phyloP scores from a whole-genome alignment of 2,329 filamentous ascomycete species.

The Didymella segeticola region DNA sequence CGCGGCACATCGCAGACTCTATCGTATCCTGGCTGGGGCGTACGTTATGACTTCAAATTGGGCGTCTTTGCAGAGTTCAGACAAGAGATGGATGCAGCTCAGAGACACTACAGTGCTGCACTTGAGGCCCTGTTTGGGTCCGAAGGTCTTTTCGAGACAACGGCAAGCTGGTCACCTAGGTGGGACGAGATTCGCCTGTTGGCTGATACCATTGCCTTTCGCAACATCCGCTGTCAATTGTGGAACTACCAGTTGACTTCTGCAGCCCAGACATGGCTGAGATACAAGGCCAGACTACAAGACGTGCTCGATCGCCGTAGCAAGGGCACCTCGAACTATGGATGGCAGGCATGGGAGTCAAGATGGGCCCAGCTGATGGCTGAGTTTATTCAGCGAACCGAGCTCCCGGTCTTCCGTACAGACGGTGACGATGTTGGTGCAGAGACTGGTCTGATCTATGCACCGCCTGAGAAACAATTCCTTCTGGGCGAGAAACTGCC shows the following conservation, averaged over 20 bases:
- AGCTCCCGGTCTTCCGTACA: conserved; percentile 53
- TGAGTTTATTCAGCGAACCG: conserved; percentile 62
- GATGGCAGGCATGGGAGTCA: conserved; percentile 93
- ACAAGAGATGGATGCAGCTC: conserved; percentile 87
- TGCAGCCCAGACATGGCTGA: conserved; percentile 80
- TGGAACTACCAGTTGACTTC: conserved; percentile 80
- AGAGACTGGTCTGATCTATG: conserved; percentile 50
- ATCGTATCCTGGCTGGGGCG: conserved; percentile 87
- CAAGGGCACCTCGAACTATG: conserved; percentile 86
- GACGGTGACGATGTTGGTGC: conserved; percentile 31
- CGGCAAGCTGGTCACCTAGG: conserved; percentile 85
- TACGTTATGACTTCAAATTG: conserved; percentile 93
- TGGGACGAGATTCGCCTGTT: conserved; percentile 94
- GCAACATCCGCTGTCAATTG: conserved; percentile 80
- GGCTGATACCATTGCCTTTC: conserved; percentile 80
- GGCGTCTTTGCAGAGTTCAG: conserved; percentile 91
- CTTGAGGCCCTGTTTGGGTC: conserved; percentile 82
- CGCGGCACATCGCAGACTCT: conserved; percentile 84
- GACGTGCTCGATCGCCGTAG: conserved; percentile 83
- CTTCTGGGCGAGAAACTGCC: conserved; percentile 57
- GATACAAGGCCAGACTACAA: conserved; percentile 74
- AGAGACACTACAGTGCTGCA: conserved; percentile 84
- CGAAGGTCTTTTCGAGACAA: conserved; percentile 82
- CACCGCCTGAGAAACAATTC: conserved; percentile 59
- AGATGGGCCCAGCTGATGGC: conserved; percentile 71